These are phyloP conservation scores for Umbelopsis sp. DNA, from an alignment of 371 early-diverging fungal species.

Conservation along the genomic window DNA sequence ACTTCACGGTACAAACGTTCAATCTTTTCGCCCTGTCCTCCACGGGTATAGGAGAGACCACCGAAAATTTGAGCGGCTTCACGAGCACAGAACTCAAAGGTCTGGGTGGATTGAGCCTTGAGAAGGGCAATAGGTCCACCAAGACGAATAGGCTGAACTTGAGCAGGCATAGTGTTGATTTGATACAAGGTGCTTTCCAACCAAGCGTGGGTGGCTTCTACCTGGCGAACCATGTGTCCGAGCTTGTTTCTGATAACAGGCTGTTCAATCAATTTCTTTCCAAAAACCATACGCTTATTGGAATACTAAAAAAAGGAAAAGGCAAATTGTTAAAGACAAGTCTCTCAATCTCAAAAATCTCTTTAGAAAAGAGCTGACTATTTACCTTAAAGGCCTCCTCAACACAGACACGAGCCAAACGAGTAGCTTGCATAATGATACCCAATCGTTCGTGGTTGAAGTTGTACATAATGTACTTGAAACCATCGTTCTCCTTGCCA, in stretches of 20 bases:
- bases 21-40: constrained; percentile 87
- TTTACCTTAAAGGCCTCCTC: constrained; percentile 78
- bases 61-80: constrained; percentile 95
- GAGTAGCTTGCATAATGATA: constrained; percentile 83
- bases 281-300: constrained; percentile 86
- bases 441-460: constrained; percentile 84
- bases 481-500: constrained; percentile 88
- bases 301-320: constrained; percentile 57
- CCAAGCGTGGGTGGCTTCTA: constrained; percentile 90
- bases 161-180: constrained; percentile 64
- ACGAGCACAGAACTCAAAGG: constrained; percentile 86
- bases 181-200: constrained; percentile 76
- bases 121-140: constrained; percentile 89
- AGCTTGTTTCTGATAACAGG: constrained; percentile 74
- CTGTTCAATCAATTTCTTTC: constrained; percentile 76
- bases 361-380: neutral
- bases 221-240: constrained; percentile 80
- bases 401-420: constrained; percentile 86
- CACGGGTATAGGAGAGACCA: constrained; percentile 83
- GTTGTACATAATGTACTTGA: constrained; percentile 80
- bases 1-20: constrained; percentile 91
- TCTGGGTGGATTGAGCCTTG: constrained; percentile 86
- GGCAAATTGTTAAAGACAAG: neutral
- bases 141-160: constrained; percentile 70
- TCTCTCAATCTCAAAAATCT: neutral